Evolutionary conservation across 495 filamentous ascomycete species (phyloP).

Genomic region (Xylaria acuta): DNA sequence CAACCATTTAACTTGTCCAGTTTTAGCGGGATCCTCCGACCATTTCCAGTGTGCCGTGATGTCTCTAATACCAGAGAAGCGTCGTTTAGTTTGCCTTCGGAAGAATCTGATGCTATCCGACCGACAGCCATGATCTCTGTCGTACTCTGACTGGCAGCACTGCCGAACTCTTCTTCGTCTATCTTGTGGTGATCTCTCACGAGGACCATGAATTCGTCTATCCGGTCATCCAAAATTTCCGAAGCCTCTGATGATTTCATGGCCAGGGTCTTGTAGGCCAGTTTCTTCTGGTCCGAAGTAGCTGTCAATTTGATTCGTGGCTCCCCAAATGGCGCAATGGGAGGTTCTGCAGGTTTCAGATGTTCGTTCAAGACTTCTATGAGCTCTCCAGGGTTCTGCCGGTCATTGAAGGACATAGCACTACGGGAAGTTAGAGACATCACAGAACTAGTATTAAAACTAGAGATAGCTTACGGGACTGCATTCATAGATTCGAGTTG

Average conservation of each 20-base stretch:
- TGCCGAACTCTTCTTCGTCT: slow-evolving; percentile 84
- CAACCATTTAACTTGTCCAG: slow-evolving; percentile 65
- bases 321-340: slow-evolving; percentile 73
- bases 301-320: slow-evolving; percentile 80
- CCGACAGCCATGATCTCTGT: slow-evolving; percentile 89
- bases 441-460: background rate
- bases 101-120: slow-evolving; percentile 83
- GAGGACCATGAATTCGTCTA: slow-evolving; percentile 80
- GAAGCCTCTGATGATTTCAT: slow-evolving; percentile 93
- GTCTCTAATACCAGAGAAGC: slow-evolving; percentile 87
- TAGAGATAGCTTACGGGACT: slow-evolving; percentile 40
- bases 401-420: slow-evolving; percentile 67
- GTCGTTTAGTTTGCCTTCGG: slow-evolving; percentile 81
- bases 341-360: slow-evolving; percentile 69
- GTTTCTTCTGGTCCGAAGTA: slow-evolving; percentile 85
- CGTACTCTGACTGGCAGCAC: slow-evolving; percentile 80
- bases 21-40: slow-evolving; percentile 79
- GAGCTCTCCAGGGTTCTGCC: slow-evolving; percentile 77
- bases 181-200: slow-evolving; percentile 78
- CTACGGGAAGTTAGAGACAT: slow-evolving; percentile 34
- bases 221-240: slow-evolving; percentile 91
- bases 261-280: slow-evolving; percentile 87
- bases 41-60: slow-evolving; percentile 82
- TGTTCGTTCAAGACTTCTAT: slow-evolving; percentile 83
- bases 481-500: slow-evolving; percentile 48